Conservation (phyloP, 2,329 filamentous ascomycete species). For the Penicillium frequentans region DNA sequence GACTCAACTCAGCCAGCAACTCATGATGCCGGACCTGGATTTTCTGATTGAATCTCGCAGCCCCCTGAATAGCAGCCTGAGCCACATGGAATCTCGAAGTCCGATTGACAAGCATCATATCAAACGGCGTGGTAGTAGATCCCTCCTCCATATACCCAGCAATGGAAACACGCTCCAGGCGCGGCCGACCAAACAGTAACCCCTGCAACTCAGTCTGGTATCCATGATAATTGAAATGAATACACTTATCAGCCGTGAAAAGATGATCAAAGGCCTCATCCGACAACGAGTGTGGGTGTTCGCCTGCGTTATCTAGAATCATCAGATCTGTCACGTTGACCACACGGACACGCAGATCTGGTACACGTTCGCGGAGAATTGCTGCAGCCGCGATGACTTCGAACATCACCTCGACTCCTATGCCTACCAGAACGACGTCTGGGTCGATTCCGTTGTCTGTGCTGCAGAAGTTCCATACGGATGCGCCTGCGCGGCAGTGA, state of each 20-base stretch:
- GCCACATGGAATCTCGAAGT: conserved; percentile 63
- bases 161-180: conserved; percentile 55
- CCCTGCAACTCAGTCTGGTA: conserved; percentile 63
- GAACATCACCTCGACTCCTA: conserved; percentile 66
- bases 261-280: conserved; percentile 54
- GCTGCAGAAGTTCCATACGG: conserved; percentile 63
- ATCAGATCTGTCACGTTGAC: conserved; percentile 68
- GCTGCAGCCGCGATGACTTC: conserved; percentile 63
- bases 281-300: conserved; percentile 60
- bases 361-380: conserved; percentile 52
- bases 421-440: conserved; percentile 64
- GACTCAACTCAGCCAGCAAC: conserved; percentile 49
- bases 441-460: conserved; percentile 57
- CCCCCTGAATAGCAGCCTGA: conserved; percentile 54
- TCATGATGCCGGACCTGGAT: conserved; percentile 49
- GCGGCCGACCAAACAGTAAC: conserved; percentile 59
- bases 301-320: conserved; percentile 57
- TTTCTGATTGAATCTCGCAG: conserved; percentile 48
- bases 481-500: conserved; percentile 61
- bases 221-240: conserved; percentile 69
- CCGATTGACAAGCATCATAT: conserved; percentile 66
- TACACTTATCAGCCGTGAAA: conserved; percentile 56
- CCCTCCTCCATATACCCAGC: conserved; percentile 66
- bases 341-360: conserved; percentile 58
- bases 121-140: conserved; percentile 66